Evolutionary conservation across 2,329 filamentous ascomycete genomes (phyloP), one percentile per base, ranked within the genome.

Genomic region (Aspergillus fumigatiaffinis): DNA sequence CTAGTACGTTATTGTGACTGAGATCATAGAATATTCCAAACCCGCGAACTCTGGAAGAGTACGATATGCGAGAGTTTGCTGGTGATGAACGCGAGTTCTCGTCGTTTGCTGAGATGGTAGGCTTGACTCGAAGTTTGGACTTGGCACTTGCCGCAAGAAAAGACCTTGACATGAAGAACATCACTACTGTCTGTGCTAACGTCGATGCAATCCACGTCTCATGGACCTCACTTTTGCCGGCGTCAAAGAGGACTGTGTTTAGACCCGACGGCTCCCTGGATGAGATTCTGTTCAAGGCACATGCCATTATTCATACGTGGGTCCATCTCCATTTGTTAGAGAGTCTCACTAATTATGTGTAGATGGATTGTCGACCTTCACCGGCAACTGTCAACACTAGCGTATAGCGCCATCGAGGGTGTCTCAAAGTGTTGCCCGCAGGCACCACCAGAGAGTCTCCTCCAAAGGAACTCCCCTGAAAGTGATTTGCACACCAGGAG

Each of bases 231-330:
- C 63, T 77, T 5, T 64, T 79, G 2, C 75, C 75, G 1, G 62
- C 71, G 8, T 59, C 60, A 0, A 70, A 72, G 38, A 65, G 64
- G 9, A 62, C 68, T 5, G 59, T 75, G 14, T 68, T 77, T 41
- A 82, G 84, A 58, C 81, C 82, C 61, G 83, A 86, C 61, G 86
- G 89, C 42, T 67, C 65, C 2, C 52, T 69, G 8, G 69, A 71
- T 49, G 65, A 69, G 72, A 87, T 94, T 81, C 85, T 94, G 69
- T 94, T 94, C 74, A 89, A 93, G 70, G 91, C 89, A 1, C 85
- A 90, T 63, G 90, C 92, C 81, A 89, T 93, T 67, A 80, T 80
- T 49, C 73, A 81, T 38, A 66, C 61, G 66, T 70, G 54, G 46
- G 63, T 54, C 2, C n/a, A 9, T 32, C 26, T 48, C 58, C 51